Percentiles rank a stretch among this genome's conserved stretches.
Conservation (phyloP, 2,329 filamentous ascomycete species). For the Venturia nashicola region DNA sequence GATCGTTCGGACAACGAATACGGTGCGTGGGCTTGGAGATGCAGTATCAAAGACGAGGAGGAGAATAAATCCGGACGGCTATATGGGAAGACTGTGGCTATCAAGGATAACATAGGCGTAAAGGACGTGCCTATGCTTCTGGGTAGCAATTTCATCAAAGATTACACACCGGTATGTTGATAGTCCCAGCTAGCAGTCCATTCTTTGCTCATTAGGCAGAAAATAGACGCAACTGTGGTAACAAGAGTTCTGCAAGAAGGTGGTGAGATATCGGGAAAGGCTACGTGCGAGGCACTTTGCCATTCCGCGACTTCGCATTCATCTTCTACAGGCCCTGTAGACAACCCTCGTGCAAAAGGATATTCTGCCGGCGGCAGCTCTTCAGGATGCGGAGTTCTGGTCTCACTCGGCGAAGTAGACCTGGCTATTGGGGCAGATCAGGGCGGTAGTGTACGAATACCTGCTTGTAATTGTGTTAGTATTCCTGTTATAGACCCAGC, state of each 20-base stretch:
- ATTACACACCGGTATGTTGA: constrained; percentile 14
- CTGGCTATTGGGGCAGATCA: constrained; percentile 38
- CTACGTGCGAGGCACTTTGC: constrained; percentile 23
- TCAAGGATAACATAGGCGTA: constrained; percentile 23
- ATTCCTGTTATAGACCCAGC: neutral
- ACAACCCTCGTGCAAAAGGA: constrained; percentile 33
- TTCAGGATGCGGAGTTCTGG: constrained; percentile 34
- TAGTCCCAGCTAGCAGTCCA: neutral
- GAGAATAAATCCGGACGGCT: constrained; percentile 19
- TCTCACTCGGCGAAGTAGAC: constrained; percentile 32
- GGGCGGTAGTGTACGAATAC: constrained; percentile 35
- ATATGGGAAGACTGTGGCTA: constrained; percentile 21
- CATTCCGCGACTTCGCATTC: constrained; percentile 20
- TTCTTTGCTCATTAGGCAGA: constrained; percentile 10
- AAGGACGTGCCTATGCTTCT: constrained; percentile 21
- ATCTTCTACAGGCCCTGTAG: constrained; percentile 29
- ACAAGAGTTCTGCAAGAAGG: constrained; percentile 20
- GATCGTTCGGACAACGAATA: constrained; percentile 22
- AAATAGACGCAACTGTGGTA: constrained; percentile 19
- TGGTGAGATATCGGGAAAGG: constrained; percentile 18
- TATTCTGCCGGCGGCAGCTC: constrained; percentile 40
- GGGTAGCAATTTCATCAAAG: constrained; percentile 18
- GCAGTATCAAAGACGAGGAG: constrained; percentile 22
- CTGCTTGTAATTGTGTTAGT: constrained; percentile 21
- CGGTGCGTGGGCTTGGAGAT: constrained; percentile 33